Evolutionary conservation across 345 rosid genomes (phyloP), one percentile per base, ranked within the genome.

Genomic region (Hibiscus syriacus): DNA sequence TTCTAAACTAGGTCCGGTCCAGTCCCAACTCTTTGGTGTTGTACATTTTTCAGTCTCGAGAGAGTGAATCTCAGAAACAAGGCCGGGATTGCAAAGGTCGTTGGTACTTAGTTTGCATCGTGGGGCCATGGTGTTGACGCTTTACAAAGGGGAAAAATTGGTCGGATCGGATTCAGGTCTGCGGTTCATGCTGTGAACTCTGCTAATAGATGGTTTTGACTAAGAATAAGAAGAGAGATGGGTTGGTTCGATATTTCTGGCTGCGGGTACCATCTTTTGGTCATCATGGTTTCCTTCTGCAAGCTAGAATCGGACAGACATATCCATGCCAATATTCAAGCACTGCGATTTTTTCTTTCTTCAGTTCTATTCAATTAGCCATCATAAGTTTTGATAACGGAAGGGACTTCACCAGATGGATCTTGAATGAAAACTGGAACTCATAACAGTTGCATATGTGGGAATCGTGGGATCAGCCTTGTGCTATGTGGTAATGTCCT

Each of bases 401-500:
- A 56, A 74, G 78, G 67, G 55, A 82, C 52, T 34, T 71, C 4
- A 66, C 81, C 16, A 73, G 41, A 3, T 82, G 89, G 93, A 57
- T 84, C 54, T 70, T 87, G 36, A 76, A 67, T 55, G 84, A 81
- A 30, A 78, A 66, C 46, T 78, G 14, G 82, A 85, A 25, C 68
- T 85, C 27, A 1, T 78, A 22, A 77, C 78, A n/a, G 54, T 85
- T 52, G 23, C 78, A 5, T 73, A 38, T 38, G 41, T 38, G 95
- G 98, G 98, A 16, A 75, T 83, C 62, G 85, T 86, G 26, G 97
- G 88, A 58, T 88, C 97, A 19, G 97, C 90, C 2, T 54, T 92
- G 80, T 86, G 92, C 74, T 84, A 77, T 49, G 96, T 88, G 27
- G 96, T 86, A n/a, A 85, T 92, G 91, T 79, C 95, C 2, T 90